Base-by-base conservation (phyloP, 208 protist species). In the Acanthamoeba castellanii region DNA sequence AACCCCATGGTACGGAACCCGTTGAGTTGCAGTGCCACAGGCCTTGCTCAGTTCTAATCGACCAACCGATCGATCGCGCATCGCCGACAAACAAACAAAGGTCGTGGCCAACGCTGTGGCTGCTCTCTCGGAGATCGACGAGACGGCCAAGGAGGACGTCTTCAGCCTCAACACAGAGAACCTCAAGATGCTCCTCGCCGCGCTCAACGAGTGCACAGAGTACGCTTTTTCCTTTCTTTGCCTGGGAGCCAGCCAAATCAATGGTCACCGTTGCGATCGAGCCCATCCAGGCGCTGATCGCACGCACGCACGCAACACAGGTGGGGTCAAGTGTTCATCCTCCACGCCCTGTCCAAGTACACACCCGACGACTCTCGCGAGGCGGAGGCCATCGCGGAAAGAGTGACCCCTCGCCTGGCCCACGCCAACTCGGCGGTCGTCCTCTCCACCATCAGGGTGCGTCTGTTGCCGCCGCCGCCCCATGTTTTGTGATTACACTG, bases 401-500 rank as follows among this genome's bases (percentile, higher is more conserved):
- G 99, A 66, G 98, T 99, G 42, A 92, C 98, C 55, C 98, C 99
- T 45, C 97, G 99, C 37, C 97, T 99, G 34, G 98, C 98, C 93
- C 99, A 99, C 96, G 98, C 98, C 50, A 99, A 99, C 97, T 97
- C 98, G 4, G 98, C 99, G n/a, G 99, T 99, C 37, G 99, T 99
- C 47, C 98, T 99, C 82, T 98, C 97, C 0, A 98, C 99, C 22
- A 98, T 99, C 94, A 99, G 99, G 94, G 98, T 99, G 14, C 97
- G 99, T 37, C 96, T 98, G 30, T 97, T 96, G 47, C 47, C 47
- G 47, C 47, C 47, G 47, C 47, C 47, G 45, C 45, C 7, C 13
- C 47, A 50, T 47, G 3, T 50, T 50, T 50, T 50, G 14, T 50
- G 47, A 50, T 50, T 0, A 50, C 47, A 50, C 47, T 50, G 13